Conservation (phyloP, 106 monocot species). For the Dioscorea zingiberensis region DNA sequence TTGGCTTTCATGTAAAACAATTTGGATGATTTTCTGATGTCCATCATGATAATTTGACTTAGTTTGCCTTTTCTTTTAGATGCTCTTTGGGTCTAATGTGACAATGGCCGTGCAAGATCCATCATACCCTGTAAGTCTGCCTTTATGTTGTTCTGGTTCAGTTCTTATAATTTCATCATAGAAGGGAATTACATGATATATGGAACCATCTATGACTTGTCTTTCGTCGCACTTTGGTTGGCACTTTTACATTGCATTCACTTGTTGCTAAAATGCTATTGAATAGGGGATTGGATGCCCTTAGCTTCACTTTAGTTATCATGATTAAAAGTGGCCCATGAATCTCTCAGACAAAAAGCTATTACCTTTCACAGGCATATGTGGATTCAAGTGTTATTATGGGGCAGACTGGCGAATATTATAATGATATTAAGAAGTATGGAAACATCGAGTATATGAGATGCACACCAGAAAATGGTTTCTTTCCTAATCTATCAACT, state of each 20-base stretch:
- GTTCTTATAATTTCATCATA: too few relatives aligned
- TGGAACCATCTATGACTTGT: too few relatives aligned
- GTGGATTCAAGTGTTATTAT: slow-evolving; percentile 97
- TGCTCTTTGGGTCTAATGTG: slow-evolving; percentile 86
- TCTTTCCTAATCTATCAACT: slow-evolving; percentile 78
- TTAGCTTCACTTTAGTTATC: too few relatives aligned
- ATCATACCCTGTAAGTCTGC: slow-evolving; percentile 73
- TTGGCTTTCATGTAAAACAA: too few relatives aligned
- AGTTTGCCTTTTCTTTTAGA: slow-evolving; percentile 31
- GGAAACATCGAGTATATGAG: slow-evolving; percentile 92
- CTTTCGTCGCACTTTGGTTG: too few relatives aligned
- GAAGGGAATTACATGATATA: too few relatives aligned
- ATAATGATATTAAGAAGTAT: slow-evolving; percentile 68
- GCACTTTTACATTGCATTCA: too few relatives aligned
- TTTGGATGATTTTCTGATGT: background rate
- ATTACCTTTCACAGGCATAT: slow-evolving; percentile 50
- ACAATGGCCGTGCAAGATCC: slow-evolving; percentile 93
- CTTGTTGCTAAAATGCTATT: too few relatives aligned
- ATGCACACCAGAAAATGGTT: slow-evolving; percentile 82
- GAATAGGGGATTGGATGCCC: too few relatives aligned
- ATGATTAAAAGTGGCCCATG: too few relatives aligned
- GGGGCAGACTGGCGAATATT: slow-evolving; percentile 75
- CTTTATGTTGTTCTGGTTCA: background rate
- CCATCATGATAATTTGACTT: background rate
- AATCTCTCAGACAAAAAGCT: background rate